Base-by-base conservation (phyloP, 306 rosid species). In the Mimosa bimucronata region DNA sequence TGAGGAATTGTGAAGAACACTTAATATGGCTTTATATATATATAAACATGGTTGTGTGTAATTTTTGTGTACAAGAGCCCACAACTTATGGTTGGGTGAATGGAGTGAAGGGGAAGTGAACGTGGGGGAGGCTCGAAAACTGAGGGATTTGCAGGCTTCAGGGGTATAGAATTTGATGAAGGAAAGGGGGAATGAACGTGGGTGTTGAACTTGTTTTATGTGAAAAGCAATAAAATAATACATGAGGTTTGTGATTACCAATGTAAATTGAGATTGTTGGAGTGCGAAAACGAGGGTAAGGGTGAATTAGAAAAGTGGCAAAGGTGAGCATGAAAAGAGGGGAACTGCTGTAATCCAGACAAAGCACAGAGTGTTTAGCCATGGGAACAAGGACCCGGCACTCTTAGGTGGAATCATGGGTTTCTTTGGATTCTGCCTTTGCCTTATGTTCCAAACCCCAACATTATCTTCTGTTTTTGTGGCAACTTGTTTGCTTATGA, bases 251-350 rank as follows among this genome's bases (percentile, higher is more conserved):
- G 57, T 66, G 84, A 31, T 75, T 83, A 25, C 80, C 83, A 44
- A 80, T 30, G 79, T 73, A 41, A 60, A 37, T 79, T 23, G 73
- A 79, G 79, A 19, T 52, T 45, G 77, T 30, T 87, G 46, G 75
- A 66, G 83, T 76, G 68, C 67, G 30, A 82, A 71, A 75, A 28
- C 80, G 38, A 76, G 58, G 73, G 77, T 1, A 55, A 55, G 48
- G 81, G 67, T 82, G 73, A 53, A 82, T 82, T 88, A 79, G 86
- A 85, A 76, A 87, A 84, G 85, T 73, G 89, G 90, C 72, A 89
- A 88, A 86, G 92, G 89, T 25, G 81, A 46, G 87, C 97, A 90
- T 87, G 85, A 86, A 93, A 93, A 78, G 78, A 45, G 93, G 92
- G 80, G 74, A 42, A 70, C 52, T 87, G 97, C 83, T 76, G 44